These are phyloP conservation scores for Exophiala aquamarina DNA, from an alignment of 2,329 filamentous ascomycete species.

Conservation along the genomic window DNA sequence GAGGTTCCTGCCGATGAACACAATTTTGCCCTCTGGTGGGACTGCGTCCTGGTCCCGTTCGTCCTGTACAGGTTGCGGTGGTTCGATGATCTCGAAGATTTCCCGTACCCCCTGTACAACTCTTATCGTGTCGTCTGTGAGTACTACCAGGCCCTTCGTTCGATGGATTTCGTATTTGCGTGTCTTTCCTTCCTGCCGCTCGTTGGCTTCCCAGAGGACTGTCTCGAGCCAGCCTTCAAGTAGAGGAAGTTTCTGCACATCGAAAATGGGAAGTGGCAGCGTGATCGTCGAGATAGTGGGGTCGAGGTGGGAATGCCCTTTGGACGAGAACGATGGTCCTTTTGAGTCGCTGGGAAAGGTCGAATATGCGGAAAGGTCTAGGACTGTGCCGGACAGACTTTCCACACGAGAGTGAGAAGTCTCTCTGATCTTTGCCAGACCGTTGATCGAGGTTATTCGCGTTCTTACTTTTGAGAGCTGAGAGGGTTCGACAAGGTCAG, in stretches of 20 bases:
- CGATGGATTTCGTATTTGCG: slow-evolving; percentile 77
- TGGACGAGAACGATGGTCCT: slow-evolving; percentile 64
- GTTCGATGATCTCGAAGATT: slow-evolving; percentile 85
- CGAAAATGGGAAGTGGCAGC: slow-evolving; percentile 64
- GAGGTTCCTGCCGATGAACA: slow-evolving; percentile 48
- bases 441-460: slow-evolving; percentile 82
- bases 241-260: slow-evolving; percentile 55
- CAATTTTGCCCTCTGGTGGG: slow-evolving; percentile 40
- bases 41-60: slow-evolving; percentile 28
- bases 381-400: slow-evolving; percentile 76
- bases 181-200: slow-evolving; percentile 30
- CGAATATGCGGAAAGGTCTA: slow-evolving; percentile 93
- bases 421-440: slow-evolving; percentile 77
- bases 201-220: slow-evolving; percentile 69
- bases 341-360: slow-evolving; percentile 58
- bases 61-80: neutral
- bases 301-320: slow-evolving; percentile 89
- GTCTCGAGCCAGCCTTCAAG: slow-evolving; percentile 82
- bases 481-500: slow-evolving; percentile 71
- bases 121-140: slow-evolving; percentile 65
- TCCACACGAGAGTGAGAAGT: slow-evolving; percentile 80
- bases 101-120: slow-evolving; percentile 91
- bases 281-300: slow-evolving; percentile 82
- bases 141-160: slow-evolving; percentile 74
- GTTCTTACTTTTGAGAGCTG: slow-evolving; percentile 69